A percentile compares a stretch with the other conserved stretches of the same genome.
Conservation (phyloP, 176 grass and related monocot genomes). For the Carex myosuroides region DNA sequence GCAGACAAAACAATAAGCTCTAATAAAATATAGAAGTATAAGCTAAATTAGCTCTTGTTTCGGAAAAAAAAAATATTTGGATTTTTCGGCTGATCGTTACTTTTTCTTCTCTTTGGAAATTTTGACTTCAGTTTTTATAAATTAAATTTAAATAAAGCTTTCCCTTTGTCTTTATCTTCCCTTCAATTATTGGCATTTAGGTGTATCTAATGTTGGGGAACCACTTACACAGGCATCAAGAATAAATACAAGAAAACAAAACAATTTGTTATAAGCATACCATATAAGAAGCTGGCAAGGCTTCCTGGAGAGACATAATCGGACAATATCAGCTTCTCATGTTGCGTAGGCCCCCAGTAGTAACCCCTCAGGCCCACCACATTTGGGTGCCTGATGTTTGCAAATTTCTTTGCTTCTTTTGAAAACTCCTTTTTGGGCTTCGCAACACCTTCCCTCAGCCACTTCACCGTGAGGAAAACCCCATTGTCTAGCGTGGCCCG, state of each 20-base stretch:
- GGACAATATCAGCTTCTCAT: slow-evolving; percentile 92
- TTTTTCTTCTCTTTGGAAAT: background rate
- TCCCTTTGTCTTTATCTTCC: background rate
- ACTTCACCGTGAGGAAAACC: slow-evolving; percentile 92
- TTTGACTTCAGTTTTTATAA: background rate
- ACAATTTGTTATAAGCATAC: slow-evolving; percentile 30
- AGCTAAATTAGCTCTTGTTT: background rate
- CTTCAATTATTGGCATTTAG: background rate
- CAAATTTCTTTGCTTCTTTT: slow-evolving; percentile 94
- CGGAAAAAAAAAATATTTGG: background rate
- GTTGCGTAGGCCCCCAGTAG: slow-evolving; percentile 95
- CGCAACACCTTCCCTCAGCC: slow-evolving; percentile 88
- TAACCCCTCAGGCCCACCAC: slow-evolving; percentile 88
- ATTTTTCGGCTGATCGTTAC: background rate
- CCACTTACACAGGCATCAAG: background rate
- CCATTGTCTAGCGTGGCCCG: slow-evolving; percentile 91
- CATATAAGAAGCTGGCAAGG: slow-evolving; percentile 83
- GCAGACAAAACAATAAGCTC: background rate
- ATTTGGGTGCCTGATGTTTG: slow-evolving; percentile 91
- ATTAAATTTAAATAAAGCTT: background rate
- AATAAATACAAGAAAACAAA: background rate
- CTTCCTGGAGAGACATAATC: slow-evolving; percentile 92
- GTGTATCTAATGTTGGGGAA: background rate
- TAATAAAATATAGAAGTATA: background rate
- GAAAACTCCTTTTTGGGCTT: slow-evolving; percentile 91